phyloP scores from a whole-genome alignment of 2,329 filamentous ascomycete genomes.

The Coniochaeta ligniaria region DNA sequence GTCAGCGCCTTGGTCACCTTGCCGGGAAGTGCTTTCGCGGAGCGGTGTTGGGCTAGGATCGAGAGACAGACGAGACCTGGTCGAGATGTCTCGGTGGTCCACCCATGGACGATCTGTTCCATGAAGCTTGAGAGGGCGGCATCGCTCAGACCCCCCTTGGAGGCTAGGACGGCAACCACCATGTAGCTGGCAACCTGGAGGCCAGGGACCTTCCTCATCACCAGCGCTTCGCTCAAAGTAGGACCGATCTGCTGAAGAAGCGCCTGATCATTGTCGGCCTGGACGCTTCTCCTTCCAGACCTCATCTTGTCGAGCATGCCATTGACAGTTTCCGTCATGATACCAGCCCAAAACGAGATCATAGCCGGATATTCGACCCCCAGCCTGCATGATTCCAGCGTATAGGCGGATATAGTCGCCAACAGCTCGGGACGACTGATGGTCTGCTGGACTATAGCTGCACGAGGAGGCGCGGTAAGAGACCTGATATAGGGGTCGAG shows the following conservation, averaged over 20 bases:
- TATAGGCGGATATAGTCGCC: constrained; percentile 68
- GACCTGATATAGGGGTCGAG: constrained; percentile 79
- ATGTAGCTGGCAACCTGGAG: constrained; percentile 86
- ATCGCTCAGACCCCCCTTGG: constrained; percentile 75
- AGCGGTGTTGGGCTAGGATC: constrained; percentile 74
- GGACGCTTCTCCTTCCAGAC: constrained; percentile 68
- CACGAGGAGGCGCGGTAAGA: constrained; percentile 67
- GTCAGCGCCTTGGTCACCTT: constrained; percentile 64
- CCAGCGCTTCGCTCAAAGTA: constrained; percentile 69
- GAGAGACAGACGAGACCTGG: constrained; percentile 74
- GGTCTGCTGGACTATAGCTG: constrained; percentile 76
- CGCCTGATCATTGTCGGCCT: constrained; percentile 75
- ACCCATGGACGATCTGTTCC: constrained; percentile 76
- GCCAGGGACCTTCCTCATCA: constrained; percentile 68
- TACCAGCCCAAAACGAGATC: constrained; percentile 83
- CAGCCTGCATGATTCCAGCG: constrained; percentile 64
- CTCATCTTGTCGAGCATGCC: constrained; percentile 71
- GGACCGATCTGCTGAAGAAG: constrained; percentile 60
- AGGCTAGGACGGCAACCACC: constrained; percentile 77
- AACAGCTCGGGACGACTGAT: constrained; percentile 73
- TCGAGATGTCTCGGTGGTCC: constrained; percentile 64
- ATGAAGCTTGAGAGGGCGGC: constrained; percentile 77
- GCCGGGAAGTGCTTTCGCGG: constrained; percentile 60
- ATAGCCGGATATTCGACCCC: constrained; percentile 70
- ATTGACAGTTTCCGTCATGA: constrained; percentile 79